These are phyloP conservation scores for Candida labiduridarum DNA, from an alignment of 1,139 yeast genomes.

Conservation along the genomic window DNA sequence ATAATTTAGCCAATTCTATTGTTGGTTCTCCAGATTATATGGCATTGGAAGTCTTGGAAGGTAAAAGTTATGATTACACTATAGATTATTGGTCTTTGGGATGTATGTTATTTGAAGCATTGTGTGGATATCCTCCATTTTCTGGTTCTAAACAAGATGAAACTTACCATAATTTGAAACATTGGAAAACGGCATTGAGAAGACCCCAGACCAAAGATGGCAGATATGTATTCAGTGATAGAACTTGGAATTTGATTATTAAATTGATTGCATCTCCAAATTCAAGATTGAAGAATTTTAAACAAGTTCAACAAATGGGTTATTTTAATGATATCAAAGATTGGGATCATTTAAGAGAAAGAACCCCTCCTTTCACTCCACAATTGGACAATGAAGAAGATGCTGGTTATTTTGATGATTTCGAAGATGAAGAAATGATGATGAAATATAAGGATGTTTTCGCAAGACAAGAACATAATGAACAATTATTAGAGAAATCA, in stretches of 20 bases:
- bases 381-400: slow-evolving; percentile 96
- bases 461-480: slow-evolving; percentile 85
- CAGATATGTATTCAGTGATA: slow-evolving; percentile 87
- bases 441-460: slow-evolving; percentile 96
- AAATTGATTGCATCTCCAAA: slow-evolving; percentile 79
- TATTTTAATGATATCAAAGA: slow-evolving; percentile 79
- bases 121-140: slow-evolving; percentile 96
- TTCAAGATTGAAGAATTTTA: slow-evolving; percentile 72
- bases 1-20: slow-evolving; percentile 86
- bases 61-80: slow-evolving; percentile 90
- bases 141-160: slow-evolving; percentile 93
- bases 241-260: slow-evolving; percentile 91
- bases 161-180: slow-evolving; percentile 89
- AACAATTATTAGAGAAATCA: slow-evolving; percentile 72
- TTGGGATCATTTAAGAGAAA: slow-evolving; percentile 68
- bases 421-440: slow-evolving; percentile 95
- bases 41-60: slow-evolving; percentile 97
- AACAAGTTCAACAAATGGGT: slow-evolving; percentile 75
- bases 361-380: slow-evolving; percentile 93
- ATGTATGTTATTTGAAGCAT: slow-evolving; percentile 88
- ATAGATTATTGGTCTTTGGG: slow-evolving; percentile 99
- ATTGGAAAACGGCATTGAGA: slow-evolving; percentile 86
- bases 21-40: slow-evolving; percentile 99
- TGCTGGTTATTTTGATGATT: slow-evolving; percentile 98
- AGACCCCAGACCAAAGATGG: slow-evolving; percentile 95